These are phyloP conservation scores for Clathrospora elynae DNA, from an alignment of 2,329 filamentous ascomycete genomes.

Conservation along the genomic window DNA sequence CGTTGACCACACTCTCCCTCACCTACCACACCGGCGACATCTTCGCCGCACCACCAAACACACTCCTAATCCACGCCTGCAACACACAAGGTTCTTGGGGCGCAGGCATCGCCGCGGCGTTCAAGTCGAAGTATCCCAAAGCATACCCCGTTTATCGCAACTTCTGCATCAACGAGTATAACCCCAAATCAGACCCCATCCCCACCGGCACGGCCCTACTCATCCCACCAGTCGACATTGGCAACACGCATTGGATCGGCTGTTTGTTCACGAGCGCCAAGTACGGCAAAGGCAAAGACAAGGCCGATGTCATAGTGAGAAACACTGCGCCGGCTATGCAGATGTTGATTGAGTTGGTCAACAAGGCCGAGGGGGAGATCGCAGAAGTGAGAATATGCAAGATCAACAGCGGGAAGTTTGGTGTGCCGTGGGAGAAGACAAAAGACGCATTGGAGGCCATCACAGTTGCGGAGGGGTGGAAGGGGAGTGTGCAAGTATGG, in stretches of 20 bases:
- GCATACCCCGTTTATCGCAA: conserved; percentile 56
- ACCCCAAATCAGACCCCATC: conserved; percentile 29
- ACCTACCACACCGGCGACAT: conserved; percentile 53
- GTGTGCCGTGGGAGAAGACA: conserved; percentile 60
- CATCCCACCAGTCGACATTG: conserved; percentile 56
- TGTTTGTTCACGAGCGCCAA: conserved; percentile 63
- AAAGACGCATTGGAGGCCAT: conserved; percentile 48
- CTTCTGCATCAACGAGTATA: conserved; percentile 52
- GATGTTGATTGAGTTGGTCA: conserved; percentile 55
- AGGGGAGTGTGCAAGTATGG: conserved; percentile 36
- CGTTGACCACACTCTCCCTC: conserved; percentile 11
- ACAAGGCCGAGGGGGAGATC: conserved; percentile 12
- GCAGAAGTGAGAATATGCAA: conserved; percentile 55
- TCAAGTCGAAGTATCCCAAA: conserved; percentile 57
- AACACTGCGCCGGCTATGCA: conserved; percentile 57
- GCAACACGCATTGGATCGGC: conserved; percentile 58
- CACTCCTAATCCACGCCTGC: conserved; percentile 64
- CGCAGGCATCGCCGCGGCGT: conserved; percentile 61
- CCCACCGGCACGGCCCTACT: conserved; percentile 57
- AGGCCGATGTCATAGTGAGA: conserved; percentile 52
- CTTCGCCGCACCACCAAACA: conserved; percentile 57
- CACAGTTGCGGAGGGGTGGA: conserved; percentile 29
- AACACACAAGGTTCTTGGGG: conserved; percentile 64
- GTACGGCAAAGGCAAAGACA: conserved; percentile 54
- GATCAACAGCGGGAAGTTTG: conserved; percentile 64